Evolutionary conservation across 805 yeast genomes (phyloP), one percentile per base, ranked within the genome.

Genomic region (Sporopachydermia lactativora): DNA sequence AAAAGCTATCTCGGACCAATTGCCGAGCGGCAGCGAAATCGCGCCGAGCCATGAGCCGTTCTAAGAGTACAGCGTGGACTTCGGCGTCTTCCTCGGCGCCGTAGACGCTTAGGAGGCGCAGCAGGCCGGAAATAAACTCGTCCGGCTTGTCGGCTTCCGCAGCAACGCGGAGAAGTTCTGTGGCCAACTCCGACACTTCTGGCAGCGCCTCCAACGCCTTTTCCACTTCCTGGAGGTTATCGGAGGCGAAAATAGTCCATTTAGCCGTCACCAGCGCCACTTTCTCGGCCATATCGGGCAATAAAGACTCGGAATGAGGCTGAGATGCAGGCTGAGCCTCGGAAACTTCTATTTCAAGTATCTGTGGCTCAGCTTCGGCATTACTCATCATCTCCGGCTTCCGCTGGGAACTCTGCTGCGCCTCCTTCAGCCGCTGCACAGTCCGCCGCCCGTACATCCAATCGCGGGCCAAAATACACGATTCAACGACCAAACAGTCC

Each of bases 161-260:
- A n/a, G n/a, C n/a, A 8, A n/a, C n/a, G 8, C 31, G 31, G 31
- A 24, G 31, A 8, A 24, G n/a, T 24, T 24, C 31, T 8, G 8
- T 24, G n/a, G 31, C 31, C 8, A 24, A 24, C n/a, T 24, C 31
- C 8, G 31, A 24, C 8, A 24, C 31, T n/a, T 24, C 31, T n/a
- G n/a, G n/a, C n/a, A n/a, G n/a, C 31, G 31, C 8, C n/a, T 24
- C 13, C 8, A 24, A n/a, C 31, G 8, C n/a, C 31, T 24, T n/a
- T 24, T 24, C 31, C 31, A 24, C 8, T 8, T 24, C 31, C 8
- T 8, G 13, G n/a, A 24, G n/a, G 13, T n/a, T 24, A 24, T 24
- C 31, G n/a, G 31, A 24, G 31, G 31, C n/a, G 31, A 24, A 24
- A 24, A 24, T n/a, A 24, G n/a, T 24, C 31, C 31, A 24, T 24